A percentile compares a stretch with the other conserved stretches of the same genome.
Conservation (phyloP, 1,284 basidiomycete species). For the Somion occarium region DNA sequence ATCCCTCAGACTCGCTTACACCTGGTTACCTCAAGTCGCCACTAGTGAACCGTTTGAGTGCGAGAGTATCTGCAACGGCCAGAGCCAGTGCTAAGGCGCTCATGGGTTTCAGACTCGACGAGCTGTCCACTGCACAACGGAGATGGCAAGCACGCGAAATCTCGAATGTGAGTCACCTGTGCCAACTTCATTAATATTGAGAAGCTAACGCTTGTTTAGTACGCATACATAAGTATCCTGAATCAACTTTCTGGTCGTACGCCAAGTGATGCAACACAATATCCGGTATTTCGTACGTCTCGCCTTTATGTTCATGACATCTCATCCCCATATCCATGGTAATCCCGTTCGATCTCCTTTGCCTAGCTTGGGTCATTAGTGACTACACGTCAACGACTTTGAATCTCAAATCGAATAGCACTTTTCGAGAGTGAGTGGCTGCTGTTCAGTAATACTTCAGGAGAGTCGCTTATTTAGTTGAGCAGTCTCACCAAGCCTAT, state of each 20-base stretch:
- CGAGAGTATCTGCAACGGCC: slow-evolving; percentile 38
- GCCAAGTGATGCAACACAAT: slow-evolving; percentile 91
- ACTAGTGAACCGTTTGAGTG: slow-evolving; percentile 43
- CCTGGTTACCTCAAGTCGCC: slow-evolving; percentile 48
- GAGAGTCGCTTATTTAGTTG: slow-evolving; percentile 5
- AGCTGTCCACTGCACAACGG: slow-evolving; percentile 63
- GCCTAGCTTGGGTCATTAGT: slow-evolving; percentile 77
- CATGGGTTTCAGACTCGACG: slow-evolving; percentile 45
- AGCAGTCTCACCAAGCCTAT: slow-evolving; percentile 78
- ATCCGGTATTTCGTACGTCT: slow-evolving; percentile 85
- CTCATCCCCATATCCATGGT: not conserved
- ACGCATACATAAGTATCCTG: slow-evolving; percentile 81
- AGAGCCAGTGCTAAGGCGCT: slow-evolving; percentile 33
- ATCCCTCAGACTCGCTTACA: slow-evolving; percentile 34
- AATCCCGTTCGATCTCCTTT: slow-evolving; percentile 4
- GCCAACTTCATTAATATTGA: not conserved
- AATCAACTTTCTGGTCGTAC: slow-evolving; percentile 91
- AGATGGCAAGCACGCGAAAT: slow-evolving; percentile 87
- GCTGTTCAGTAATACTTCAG: not conserved
- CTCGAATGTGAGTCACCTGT: slow-evolving; percentile 62
- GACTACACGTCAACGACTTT: slow-evolving; percentile 79
- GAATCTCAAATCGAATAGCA: slow-evolving; percentile 61
- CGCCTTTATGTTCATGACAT: not conserved
- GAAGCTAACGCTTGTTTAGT: slow-evolving; percentile 40
- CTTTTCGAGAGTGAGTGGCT: slow-evolving; percentile 75